Evolutionary conservation across 208 protist species (phyloP), one percentile per base, ranked within the genome.

Genomic region (Wallacemonas sp.): DNA sequence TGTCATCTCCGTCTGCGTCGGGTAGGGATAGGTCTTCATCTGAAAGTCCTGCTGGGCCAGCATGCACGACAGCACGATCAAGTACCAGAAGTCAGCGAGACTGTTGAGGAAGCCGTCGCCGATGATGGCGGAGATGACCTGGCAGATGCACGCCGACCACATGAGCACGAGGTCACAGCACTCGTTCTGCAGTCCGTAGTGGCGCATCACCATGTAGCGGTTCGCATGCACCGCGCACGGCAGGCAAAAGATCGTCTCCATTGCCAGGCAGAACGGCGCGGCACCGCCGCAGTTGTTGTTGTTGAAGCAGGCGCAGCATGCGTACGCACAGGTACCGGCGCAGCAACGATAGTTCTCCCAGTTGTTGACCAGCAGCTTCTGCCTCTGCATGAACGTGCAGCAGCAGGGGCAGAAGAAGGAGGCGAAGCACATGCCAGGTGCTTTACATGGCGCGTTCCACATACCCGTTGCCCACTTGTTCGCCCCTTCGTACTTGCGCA

Each of bases 201-300:
- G 76, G 49, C 79, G 60, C 71, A 87, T 71, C 49, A 91, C 21
- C 85, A 91, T 90, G 68, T 79, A 88, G 8, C 85, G 76, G 43
- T 94, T 90, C 0, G 70, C 81, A 41, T 90, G 80, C 11, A 81
- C 70, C 16, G 84, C 79, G 29, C 80, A 87, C 11, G 68, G 56
- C 11, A 85, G 63, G 62, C 75, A 91, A 30, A 68, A 78, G 26
- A 61, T 32, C 0, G 65, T 47, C 57, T 90, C 88, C 21, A 77
- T 67, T 41, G 74, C 80, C 48, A 91, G 33, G 44, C 66, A 83
- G 58, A 70, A 84, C 17, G 54, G 66, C 39, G 74, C 71, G 62
- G 24, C 26, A n/a, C 44, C 46, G 36, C 73, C 52, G 34, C 74
- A 83, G 19, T 70, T 69, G 66, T 63, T 66, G 24, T 63, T 63